phyloP scores from a whole-genome alignment of 495 filamentous ascomycete species.

The Eremomyces bilateralis region DNA sequence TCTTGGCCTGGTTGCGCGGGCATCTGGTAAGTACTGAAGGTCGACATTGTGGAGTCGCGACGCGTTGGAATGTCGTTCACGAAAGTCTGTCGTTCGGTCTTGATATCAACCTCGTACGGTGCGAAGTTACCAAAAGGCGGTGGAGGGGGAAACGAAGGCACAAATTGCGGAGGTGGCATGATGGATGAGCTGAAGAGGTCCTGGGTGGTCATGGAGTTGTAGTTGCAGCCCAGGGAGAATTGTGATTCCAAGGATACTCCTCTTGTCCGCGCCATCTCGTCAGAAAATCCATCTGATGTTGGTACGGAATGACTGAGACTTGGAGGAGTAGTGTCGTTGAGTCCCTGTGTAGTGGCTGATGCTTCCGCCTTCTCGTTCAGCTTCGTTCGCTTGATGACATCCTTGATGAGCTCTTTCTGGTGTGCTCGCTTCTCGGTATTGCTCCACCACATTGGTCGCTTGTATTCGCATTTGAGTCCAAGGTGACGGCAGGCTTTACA shows the following conservation, averaged over 20 bases:
- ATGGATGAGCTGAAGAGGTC: constrained; percentile 18
- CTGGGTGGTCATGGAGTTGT: constrained; percentile 32
- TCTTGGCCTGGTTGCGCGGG: constrained; percentile 26
- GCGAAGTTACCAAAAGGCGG: constrained; percentile 29
- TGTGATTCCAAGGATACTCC: constrained; percentile 63
- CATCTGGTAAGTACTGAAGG: constrained; percentile 64
- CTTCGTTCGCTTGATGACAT: constrained; percentile 93
- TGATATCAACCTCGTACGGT: constrained; percentile 87
- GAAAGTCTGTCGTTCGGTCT: constrained; percentile 85
- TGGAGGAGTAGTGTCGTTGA: constrained; percentile 52
- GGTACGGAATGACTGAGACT: constrained; percentile 64
- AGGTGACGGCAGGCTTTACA: constrained; percentile 84
- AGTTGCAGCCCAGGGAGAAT: constrained; percentile 48
- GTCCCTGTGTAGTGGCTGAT: constrained; percentile 29
- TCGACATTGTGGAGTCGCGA: constrained; percentile 63
- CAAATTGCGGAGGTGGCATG: constrained; percentile 19
- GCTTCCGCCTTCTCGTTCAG: constrained; percentile 55
- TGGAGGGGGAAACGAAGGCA: constrained; percentile 4
- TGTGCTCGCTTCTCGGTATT: constrained; percentile 63
- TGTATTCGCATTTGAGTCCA: constrained; percentile 76
- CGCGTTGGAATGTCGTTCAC: constrained; percentile 73
- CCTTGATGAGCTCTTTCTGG: constrained; percentile 90
- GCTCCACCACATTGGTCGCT: constrained; percentile 91
- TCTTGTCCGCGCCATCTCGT: constrained; percentile 45
- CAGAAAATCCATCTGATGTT: constrained; percentile 58